Conservation (phyloP, 2,329 filamentous ascomycete species). For the Podosphaera fusca region DNA sequence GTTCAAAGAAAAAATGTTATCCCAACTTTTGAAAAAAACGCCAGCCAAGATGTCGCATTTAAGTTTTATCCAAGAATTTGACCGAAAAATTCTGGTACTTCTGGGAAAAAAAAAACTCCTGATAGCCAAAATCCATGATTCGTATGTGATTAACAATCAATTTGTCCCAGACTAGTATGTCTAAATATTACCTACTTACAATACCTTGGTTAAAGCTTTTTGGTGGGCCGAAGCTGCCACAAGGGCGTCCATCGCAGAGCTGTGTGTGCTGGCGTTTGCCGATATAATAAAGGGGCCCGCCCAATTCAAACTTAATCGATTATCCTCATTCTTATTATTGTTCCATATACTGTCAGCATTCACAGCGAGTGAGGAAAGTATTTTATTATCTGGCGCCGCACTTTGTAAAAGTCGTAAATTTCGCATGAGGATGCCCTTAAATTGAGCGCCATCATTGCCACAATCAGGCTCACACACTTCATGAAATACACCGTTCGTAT, state of each 20-base stretch:
- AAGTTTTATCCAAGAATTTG: no score
- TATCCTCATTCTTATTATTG: constrained; percentile 25
- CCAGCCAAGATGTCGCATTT: no score
- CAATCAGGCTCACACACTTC: constrained; percentile 28
- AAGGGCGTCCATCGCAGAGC: constrained; percentile 41
- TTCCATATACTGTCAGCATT: constrained; percentile 46
- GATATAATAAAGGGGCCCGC: constrained; percentile 29
- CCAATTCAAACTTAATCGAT: constrained; percentile 38
- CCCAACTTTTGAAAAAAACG: no score
- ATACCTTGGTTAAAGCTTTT: background rate
- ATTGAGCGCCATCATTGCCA: constrained; percentile 32
- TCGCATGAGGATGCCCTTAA: constrained; percentile 50
- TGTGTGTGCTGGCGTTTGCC: constrained; percentile 35
- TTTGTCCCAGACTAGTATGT: no score
- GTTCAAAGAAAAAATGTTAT: no score
- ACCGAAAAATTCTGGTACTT: no score
- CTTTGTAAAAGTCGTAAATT: constrained; percentile 32
- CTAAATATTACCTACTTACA: no score
- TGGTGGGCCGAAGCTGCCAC: constrained; percentile 28
- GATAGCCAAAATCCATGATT: no score
- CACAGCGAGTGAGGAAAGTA: constrained; percentile 29
- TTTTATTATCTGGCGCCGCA: constrained; percentile 25
- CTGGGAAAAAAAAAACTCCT: no score
- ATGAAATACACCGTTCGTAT: constrained; percentile 26
- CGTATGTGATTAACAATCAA: no score